Evolutionary conservation across 352 stramenopile species (phyloP).

Genomic region (Pythium monospermum): DNA sequence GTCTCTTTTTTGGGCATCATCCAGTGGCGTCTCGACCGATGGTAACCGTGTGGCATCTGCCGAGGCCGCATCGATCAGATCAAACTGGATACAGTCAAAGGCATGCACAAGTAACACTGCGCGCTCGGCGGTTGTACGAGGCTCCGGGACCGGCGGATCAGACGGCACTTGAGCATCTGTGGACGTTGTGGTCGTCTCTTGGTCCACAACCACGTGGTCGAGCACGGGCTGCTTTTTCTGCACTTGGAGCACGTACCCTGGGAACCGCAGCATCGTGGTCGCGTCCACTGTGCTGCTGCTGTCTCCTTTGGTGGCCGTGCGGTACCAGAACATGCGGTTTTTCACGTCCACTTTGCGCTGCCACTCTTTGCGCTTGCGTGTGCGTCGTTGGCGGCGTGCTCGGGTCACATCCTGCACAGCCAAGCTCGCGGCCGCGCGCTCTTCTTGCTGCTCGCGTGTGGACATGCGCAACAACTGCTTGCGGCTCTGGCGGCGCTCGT

Average conservation of each 20-base stretch:
- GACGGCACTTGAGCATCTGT: background rate
- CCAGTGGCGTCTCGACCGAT: slow-evolving; percentile 5
- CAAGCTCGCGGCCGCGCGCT: slow-evolving; percentile 9
- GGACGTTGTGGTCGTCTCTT: background rate
- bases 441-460: slow-evolving; percentile 15
- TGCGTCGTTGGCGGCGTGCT: slow-evolving; percentile 14
- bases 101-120: slow-evolving; percentile 10
- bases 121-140: slow-evolving; percentile 17
- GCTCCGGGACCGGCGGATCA: slow-evolving; percentile 3
- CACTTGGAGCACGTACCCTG: slow-evolving; percentile 15
- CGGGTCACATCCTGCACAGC: slow-evolving; percentile 11
- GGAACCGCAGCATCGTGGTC: slow-evolving; percentile 1
- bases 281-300: background rate
- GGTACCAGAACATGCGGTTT: slow-evolving; percentile 28
- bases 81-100: slow-evolving; percentile 15
- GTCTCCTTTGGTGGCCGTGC: background rate
- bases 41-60: slow-evolving; percentile 17
- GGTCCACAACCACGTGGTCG: background rate
- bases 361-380: slow-evolving; percentile 34
- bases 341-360: slow-evolving; percentile 26
- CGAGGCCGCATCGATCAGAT: slow-evolving; percentile 8
- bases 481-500: slow-evolving; percentile 14
- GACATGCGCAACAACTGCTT: slow-evolving; percentile 9
- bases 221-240: background rate
- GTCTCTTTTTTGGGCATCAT: slow-evolving; percentile 2